Evolutionary conservation across 805 yeast genomes (phyloP).

Genomic region (Yarrowia sp.): DNA sequence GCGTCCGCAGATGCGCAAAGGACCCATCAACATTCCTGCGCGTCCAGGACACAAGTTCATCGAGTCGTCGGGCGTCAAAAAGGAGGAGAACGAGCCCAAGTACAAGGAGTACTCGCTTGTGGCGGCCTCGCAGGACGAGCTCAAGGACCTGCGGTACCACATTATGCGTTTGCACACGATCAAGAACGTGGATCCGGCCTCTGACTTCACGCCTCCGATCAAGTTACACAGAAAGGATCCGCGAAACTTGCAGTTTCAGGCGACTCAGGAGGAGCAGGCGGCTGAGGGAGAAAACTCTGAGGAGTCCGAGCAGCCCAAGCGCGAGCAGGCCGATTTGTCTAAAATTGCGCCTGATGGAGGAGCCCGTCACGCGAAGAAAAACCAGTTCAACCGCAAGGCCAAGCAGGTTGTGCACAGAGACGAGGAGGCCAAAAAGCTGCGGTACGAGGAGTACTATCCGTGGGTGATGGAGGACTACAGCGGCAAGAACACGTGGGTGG

Average conservation of each 20-base stretch:
- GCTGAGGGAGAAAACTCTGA: conserved; percentile 31
- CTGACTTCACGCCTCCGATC: conserved; percentile 75
- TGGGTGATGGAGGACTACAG: conserved; percentile 98
- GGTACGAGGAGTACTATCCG: conserved; percentile 96
- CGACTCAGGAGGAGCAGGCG: conserved; percentile 53
- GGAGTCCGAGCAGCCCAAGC: conserved; percentile 28
- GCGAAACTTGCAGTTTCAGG: conserved; percentile 79
- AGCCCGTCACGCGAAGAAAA: conserved; percentile 63
- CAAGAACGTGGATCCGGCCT: conserved; percentile 65
- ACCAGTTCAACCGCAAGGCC: conserved; percentile 70
- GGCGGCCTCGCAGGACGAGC: conserved; percentile 69
- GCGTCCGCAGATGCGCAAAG: not conserved
- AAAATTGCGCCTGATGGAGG: conserved; percentile 89
- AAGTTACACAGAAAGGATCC: conserved; percentile 93
- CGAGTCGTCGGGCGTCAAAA: not conserved
- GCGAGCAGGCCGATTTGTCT: conserved; percentile 44
- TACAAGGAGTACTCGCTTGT: conserved; percentile 43
- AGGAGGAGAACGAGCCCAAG: conserved; percentile 17
- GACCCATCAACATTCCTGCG: conserved; percentile 19
- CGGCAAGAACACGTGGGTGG: conserved; percentile 91
- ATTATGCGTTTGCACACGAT: conserved; percentile 76
- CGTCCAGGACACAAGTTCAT: conserved; percentile 7
- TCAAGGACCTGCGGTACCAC: conserved; percentile 73
- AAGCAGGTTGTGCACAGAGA: conserved; percentile 78
- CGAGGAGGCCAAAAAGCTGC: conserved; percentile 74